Percentiles rank a stretch among this genome's conserved stretches.
Evolutionary conservation across 169 alveolate genomes (phyloP).

Genomic region (Plasmodium fragile): DNA sequence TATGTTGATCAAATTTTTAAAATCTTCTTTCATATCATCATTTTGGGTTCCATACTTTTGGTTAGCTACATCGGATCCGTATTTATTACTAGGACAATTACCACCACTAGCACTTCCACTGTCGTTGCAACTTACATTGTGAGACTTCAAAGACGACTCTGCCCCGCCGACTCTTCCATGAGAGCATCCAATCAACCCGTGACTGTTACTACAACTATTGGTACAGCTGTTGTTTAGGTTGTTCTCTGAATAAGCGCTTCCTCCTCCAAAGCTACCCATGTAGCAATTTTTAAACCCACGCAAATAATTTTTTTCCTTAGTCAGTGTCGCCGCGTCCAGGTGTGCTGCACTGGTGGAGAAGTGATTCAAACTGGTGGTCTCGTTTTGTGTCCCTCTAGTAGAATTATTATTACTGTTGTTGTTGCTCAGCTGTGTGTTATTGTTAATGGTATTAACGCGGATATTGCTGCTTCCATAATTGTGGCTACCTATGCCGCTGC

Average conservation of each 20-base stretch:
- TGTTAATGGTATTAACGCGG: neutral
- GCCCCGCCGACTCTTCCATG: neutral
- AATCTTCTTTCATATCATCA: conserved; percentile 64
- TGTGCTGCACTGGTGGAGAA: neutral
- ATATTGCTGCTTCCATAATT: neutral
- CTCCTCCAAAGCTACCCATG: neutral
- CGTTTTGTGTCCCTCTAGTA: neutral
- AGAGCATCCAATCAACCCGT: neutral
- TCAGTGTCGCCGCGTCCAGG: neutral
- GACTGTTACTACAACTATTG: neutral
- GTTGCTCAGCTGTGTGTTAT: neutral
- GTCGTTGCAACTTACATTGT: neutral
- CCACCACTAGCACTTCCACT: neutral
- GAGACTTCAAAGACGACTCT: neutral
- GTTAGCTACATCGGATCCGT: neutral
- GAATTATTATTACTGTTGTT: conserved; percentile 10
- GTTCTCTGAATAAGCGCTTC: neutral
- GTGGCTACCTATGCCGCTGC: neutral
- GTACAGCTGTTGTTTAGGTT: neutral
- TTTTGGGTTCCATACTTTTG: conserved; percentile 39
- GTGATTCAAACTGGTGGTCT: neutral
- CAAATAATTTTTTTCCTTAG: conserved; percentile 10
- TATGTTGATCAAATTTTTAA: conserved; percentile 52
- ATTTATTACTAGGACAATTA: neutral
- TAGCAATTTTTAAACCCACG: conserved; percentile 12